Evolutionary conservation across 2,329 filamentous ascomycete genomes (phyloP).

Genomic region (Penicillium sclerotigenum): DNA sequence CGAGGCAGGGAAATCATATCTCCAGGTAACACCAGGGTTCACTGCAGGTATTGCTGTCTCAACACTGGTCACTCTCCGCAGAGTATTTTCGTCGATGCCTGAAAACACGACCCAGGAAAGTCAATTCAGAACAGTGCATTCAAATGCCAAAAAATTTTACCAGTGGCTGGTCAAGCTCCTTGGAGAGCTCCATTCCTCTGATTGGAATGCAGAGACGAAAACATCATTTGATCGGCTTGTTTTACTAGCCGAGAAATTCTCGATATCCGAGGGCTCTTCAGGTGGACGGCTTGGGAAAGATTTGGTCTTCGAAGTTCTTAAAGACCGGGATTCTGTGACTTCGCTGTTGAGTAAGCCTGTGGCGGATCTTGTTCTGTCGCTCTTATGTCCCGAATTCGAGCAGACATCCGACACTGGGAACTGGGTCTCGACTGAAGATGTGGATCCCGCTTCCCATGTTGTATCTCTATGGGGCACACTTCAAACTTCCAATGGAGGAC

Average conservation of each 20-base stretch:
- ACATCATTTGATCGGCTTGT: slow-evolving; percentile 65
- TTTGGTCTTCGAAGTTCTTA: slow-evolving; percentile 73
- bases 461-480: slow-evolving; percentile 75
- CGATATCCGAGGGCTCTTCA: slow-evolving; percentile 65
- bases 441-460: slow-evolving; percentile 59
- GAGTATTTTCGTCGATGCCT: slow-evolving; percentile 71
- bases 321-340: slow-evolving; percentile 62
- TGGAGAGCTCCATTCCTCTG: slow-evolving; percentile 56
- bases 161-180: slow-evolving; percentile 73
- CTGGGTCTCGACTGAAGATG: slow-evolving; percentile 68
- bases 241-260: slow-evolving; percentile 64
- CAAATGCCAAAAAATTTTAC: slow-evolving; percentile 72
- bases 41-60: slow-evolving; percentile 77
- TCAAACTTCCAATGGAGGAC: slow-evolving; percentile 59
- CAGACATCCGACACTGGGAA: slow-evolving; percentile 55
- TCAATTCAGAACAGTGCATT: slow-evolving; percentile 73
- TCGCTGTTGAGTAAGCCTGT: slow-evolving; percentile 69
- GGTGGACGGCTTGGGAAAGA: slow-evolving; percentile 72
- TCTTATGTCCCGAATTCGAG: slow-evolving; percentile 71
- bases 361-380: slow-evolving; percentile 45
- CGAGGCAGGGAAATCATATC: slow-evolving; percentile 61
- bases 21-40: slow-evolving; percentile 68
- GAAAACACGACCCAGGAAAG: slow-evolving; percentile 80
- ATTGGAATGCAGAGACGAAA: slow-evolving; percentile 49
- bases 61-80: slow-evolving; percentile 71